A percentile compares a stretch with the other conserved stretches of the same genome.
phyloP scores from a whole-genome alignment of 2,329 filamentous ascomycete species.

The Gyromitra esculenta region DNA sequence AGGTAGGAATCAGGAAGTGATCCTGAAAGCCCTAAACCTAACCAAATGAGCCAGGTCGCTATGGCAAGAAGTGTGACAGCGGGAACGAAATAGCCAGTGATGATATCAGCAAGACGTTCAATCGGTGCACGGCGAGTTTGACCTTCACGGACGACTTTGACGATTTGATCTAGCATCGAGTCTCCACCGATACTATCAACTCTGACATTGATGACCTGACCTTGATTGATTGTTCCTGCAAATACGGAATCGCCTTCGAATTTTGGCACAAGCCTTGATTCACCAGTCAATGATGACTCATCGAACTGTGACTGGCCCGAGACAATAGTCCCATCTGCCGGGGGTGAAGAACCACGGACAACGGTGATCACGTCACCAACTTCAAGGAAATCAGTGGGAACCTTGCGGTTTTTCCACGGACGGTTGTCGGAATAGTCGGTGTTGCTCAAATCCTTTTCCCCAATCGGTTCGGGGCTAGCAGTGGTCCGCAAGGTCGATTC shows the following conservation, averaged over 20 bases:
- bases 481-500: constrained; percentile 13
- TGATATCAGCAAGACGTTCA: constrained; percentile 75
- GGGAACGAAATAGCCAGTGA: constrained; percentile 81
- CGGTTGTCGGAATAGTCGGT: constrained; percentile 58
- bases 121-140: constrained; percentile 79
- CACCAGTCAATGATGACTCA: constrained; percentile 87
- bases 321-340: constrained; percentile 78
- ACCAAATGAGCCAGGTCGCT: constrained; percentile 76
- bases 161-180: constrained; percentile 83
- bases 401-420: constrained; percentile 61
- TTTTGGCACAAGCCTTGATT: constrained; percentile 75
- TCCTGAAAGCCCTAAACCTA: constrained; percentile 70
- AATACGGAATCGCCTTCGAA: constrained; percentile 71
- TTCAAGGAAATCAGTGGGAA: constrained; percentile 76
- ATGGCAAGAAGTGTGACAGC: constrained; percentile 75
- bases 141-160: constrained; percentile 78
- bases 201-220: constrained; percentile 69
- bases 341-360: constrained; percentile 81
- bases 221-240: constrained; percentile 79
- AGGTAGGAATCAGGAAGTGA: constrained; percentile 68
- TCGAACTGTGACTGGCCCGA: constrained; percentile 77
- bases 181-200: constrained; percentile 73
- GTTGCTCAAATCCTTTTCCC: constrained; percentile 60
- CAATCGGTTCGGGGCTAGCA: constrained; percentile 40
- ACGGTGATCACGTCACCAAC: constrained; percentile 78